Conservation (phyloP, 371 early-diverging fungal species). For the Lichtheimia ornata region DNA sequence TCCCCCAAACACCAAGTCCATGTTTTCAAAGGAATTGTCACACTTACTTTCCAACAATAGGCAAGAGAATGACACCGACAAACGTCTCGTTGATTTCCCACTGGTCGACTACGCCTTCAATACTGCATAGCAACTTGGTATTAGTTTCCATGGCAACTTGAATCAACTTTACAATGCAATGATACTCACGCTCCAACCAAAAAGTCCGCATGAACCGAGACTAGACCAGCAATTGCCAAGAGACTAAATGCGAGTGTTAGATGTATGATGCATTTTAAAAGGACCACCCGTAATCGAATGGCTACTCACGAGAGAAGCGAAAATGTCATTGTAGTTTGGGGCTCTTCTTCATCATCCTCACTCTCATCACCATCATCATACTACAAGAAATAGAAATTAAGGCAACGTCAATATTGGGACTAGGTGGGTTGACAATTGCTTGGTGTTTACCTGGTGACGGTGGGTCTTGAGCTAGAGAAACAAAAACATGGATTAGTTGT, state of each 20-base stretch:
- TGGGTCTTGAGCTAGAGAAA: conserved; percentile 57
- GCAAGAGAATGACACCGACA: conserved; percentile 86
- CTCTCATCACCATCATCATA: conserved; percentile 44
- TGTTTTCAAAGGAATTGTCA: neutral
- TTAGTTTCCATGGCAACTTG: neutral
- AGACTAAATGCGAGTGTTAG: conserved; percentile 30
- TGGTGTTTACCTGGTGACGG: conserved; percentile 46
- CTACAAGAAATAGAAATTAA: conserved; percentile 63
- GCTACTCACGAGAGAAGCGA: conserved; percentile 29
- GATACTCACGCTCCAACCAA: conserved; percentile 63
- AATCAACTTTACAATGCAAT: neutral
- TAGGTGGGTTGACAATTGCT: too few species aligned
- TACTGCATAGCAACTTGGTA: conserved; percentile 17
- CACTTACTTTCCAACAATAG: conserved; percentile 75
- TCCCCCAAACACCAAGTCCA: too few species aligned
- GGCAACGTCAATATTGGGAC: neutral
- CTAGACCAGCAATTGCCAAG: conserved; percentile 55
- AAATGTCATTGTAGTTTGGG: conserved; percentile 50
- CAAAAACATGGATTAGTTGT: neutral
- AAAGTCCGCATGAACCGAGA: conserved; percentile 80
- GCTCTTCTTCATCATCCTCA: conserved; percentile 49
- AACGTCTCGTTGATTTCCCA: conserved; percentile 78
- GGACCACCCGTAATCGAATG: neutral
- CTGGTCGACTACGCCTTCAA: conserved; percentile 72
- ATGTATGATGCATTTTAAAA: neutral